These are phyloP conservation scores for Entomortierella parvispora DNA, from an alignment of 192 early-diverging fungal species.

Conservation along the genomic window DNA sequence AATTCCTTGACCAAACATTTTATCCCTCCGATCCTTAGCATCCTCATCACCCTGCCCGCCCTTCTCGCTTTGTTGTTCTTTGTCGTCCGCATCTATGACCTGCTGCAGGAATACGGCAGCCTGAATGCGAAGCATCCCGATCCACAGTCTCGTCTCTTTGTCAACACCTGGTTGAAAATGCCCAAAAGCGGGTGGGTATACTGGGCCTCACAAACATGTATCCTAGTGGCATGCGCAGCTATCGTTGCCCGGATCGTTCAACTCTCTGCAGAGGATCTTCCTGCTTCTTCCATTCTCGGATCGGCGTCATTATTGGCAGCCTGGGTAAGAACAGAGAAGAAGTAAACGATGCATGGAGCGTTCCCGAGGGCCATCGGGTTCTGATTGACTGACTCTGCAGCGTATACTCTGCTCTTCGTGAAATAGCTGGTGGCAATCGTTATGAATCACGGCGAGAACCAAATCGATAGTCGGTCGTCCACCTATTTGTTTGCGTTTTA, in stretches of 20 bases:
- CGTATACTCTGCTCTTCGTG: no score
- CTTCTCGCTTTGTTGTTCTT: no score
- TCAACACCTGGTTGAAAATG: background rate
- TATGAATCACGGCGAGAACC: background rate
- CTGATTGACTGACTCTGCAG: no score
- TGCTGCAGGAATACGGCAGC: no score
- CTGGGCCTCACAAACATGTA: background rate
- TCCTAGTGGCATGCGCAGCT: background rate
- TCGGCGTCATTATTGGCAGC: background rate
- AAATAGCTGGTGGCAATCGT: background rate
- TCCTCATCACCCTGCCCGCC: no score
- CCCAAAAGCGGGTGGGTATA: background rate
- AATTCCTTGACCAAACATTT: background rate
- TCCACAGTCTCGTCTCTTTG: background rate
- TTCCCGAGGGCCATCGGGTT: no score
- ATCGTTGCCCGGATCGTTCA: background rate
- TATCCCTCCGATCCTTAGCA: background rate
- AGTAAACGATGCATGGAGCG: background rate
- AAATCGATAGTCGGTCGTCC: background rate
- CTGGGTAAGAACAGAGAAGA: conserved; percentile 9
- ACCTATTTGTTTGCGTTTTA: conserved; percentile 1
- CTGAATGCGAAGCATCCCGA: background rate
- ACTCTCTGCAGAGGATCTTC: background rate
- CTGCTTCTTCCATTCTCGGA: background rate
- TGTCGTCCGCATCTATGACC: no score